Evolutionary conservation across 2,329 filamentous ascomycete genomes (phyloP), one percentile per base, ranked within the genome.

Genomic region (Aspergillus neotritici): DNA sequence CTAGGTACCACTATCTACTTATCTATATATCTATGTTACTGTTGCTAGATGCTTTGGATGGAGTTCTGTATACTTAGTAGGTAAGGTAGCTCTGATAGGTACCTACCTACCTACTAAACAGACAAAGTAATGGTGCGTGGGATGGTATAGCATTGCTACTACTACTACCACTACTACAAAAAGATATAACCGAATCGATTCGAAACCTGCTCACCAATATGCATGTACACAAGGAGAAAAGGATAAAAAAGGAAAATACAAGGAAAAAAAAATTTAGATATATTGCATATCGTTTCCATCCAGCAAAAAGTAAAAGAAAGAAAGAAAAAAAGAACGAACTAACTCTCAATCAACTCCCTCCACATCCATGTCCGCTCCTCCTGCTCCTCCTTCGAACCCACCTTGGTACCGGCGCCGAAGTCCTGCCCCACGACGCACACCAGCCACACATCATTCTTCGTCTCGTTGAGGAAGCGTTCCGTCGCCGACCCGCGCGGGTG

Each of bases 401-500:
- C 48, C 40, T 63, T 57, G 4, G 64, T 67, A 5, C 68, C 68
- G 2, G 67, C 69, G 32, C 67, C 65, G 49, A 67, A 74, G 13
- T 65, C 64, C 54, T 74, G 70, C 1, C 70, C 69, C 38, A 73
- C 66, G 13, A 71, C 69, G 70, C 95, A 97, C 34, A 97, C 89
- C 55, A 98, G 71, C 86, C 90, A 96, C 52, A 80, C 77, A 56
- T 88, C 87, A 35, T 79, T 74, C 58, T 80, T 78, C 30, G 84
- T 74, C 5, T 71, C 64, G 49, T 84, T 80, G 34, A 98, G 70
- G 43, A 96, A 72, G 59, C 77, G 79, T 55, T 84, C 82, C 46
- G 83, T 89, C 40, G 79, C 74, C 3, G 83, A 85, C 5, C 79
- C 81, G 37, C 82, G 77, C n/a, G 81, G 81, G 65, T 95, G 97